These are phyloP conservation scores for Chaetomiaceae sp. DNA, from an alignment of 2,329 filamentous ascomycete species.

Conservation along the genomic window DNA sequence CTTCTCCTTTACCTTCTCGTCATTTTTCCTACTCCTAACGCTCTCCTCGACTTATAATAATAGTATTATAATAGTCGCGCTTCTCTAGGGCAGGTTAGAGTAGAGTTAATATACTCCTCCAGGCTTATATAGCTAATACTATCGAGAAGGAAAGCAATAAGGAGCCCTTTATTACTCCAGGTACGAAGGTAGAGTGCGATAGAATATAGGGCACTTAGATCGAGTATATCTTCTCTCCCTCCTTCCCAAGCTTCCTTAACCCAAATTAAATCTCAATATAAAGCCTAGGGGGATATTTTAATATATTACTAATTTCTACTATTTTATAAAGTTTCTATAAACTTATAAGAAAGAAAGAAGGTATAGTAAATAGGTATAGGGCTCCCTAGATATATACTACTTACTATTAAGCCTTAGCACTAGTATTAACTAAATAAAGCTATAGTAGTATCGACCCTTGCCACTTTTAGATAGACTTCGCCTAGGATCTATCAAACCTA, in stretches of 20 bases:
- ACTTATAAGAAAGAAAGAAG: neutral
- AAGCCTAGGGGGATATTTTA: conserved; percentile 3
- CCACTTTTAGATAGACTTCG: conserved; percentile 8
- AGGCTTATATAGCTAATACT: conserved; percentile 2
- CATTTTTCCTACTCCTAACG: conserved; percentile 11
- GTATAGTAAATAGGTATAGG: neutral
- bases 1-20: conserved; percentile 1
- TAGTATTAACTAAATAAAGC: conserved; percentile 5
- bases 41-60: conserved; percentile 4
- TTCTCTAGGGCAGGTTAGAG: conserved; percentile 11
- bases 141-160: conserved; percentile 11
- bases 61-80: conserved; percentile 10
- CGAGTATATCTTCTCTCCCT: conserved; percentile 10
- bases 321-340: conserved; percentile 6
- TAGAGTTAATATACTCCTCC: conserved; percentile 11
- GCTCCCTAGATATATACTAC: neutral
- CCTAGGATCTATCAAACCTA: neutral
- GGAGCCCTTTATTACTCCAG: conserved; percentile 15
- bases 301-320: conserved; percentile 5
- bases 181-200: conserved; percentile 9
- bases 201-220: conserved; percentile 9
- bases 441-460: neutral
- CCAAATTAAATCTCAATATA: conserved; percentile 5
- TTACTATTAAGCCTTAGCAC: neutral
- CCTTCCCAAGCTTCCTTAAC: neutral